Base-by-base conservation (phyloP, 2,329 filamentous ascomycete species). In the Biscogniauxia marginata region DNA sequence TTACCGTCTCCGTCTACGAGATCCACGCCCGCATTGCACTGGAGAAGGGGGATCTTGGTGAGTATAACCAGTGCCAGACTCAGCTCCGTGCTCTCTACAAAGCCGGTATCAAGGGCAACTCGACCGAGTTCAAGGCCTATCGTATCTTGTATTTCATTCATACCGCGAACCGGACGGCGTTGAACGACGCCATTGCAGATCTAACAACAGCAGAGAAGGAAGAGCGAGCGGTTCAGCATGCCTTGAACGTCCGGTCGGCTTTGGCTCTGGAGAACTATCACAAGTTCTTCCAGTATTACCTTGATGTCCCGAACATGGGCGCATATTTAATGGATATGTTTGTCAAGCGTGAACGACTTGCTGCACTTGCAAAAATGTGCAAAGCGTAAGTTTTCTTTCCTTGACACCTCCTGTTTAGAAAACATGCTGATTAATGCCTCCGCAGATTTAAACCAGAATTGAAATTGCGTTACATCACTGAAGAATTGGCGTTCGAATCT, bases 41-140 rank as follows among this genome's bases (percentile, higher is more conserved):
- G 75, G 93, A 99, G 77, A 97, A 96, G 84, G 92, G 90, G 77
- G 95, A 99, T 81, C 85, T 98, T 80, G 93, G 95, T 99, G 95
- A 99, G 95, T 99, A 99, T 95, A 99, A 99, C 81, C 95, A 99
- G 84, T 99, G 95, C 77, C 95, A 99, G 81, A 98, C 95, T 70
- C 95, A 99, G 79, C 82, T 99, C 72, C 91, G 91, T 75, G 91
- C 89, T 64, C 80, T 99, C 69, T 98, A 99, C 77, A 85, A 85
- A 74, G 85, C 91, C 78, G 89, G 90, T 65, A 79, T 96, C 73
- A 91, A 91, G 71, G 95, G 93, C 69, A 92, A 93, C 75, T 86
- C 90, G 71, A 87, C 90, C 78, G 95, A 99, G 77, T 99, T 99
- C 79, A 95, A 95, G 84, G 95, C 93, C 63, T 99, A 99, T 82